Conservation (phyloP, 176 grass and related monocot genomes). For the Thalia dealbata region DNA sequence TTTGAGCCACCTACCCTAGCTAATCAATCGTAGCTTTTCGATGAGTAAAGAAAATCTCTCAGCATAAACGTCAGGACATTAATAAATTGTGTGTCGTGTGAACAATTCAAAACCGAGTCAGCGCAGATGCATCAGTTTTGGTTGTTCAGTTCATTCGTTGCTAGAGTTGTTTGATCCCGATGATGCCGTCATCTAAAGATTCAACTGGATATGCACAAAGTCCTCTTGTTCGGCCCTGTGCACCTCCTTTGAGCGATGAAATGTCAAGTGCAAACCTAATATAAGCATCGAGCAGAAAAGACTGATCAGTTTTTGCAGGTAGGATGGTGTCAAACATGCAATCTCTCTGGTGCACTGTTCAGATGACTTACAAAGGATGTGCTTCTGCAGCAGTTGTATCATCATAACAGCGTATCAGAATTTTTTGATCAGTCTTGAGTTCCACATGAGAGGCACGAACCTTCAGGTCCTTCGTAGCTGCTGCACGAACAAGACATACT, state of each 20-base stretch:
- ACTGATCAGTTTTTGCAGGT: neutral
- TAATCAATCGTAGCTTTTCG: neutral
- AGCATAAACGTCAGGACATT: neutral
- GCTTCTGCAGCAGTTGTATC: slow-evolving; percentile 31
- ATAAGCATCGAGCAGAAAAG: neutral
- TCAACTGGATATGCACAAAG: slow-evolving; percentile 14
- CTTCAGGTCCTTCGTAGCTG: slow-evolving; percentile 32
- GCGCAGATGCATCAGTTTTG: neutral
- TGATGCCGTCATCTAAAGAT: neutral
- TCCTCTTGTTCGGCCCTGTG: slow-evolving; percentile 74
- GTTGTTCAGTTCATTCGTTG: neutral
- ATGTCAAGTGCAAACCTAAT: slow-evolving; percentile 41
- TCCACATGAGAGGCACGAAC: slow-evolving; percentile 14
- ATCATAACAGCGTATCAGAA: slow-evolving; percentile 49
- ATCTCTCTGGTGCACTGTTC: neutral
- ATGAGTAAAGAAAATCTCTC: neutral
- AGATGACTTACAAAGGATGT: slow-evolving; percentile 32
- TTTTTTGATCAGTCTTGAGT: slow-evolving; percentile 39
- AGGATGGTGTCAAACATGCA: slow-evolving; percentile 12
- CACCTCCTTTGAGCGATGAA: slow-evolving; percentile 52
- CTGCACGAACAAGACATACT: slow-evolving; percentile 23
- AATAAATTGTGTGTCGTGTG: neutral
- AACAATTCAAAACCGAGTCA: neutral
- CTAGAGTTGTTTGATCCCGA: neutral
- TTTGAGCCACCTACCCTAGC: neutral